phyloP scores from a whole-genome alignment of 768 basidiomycete genomes.

The Mycena polygramma region DNA sequence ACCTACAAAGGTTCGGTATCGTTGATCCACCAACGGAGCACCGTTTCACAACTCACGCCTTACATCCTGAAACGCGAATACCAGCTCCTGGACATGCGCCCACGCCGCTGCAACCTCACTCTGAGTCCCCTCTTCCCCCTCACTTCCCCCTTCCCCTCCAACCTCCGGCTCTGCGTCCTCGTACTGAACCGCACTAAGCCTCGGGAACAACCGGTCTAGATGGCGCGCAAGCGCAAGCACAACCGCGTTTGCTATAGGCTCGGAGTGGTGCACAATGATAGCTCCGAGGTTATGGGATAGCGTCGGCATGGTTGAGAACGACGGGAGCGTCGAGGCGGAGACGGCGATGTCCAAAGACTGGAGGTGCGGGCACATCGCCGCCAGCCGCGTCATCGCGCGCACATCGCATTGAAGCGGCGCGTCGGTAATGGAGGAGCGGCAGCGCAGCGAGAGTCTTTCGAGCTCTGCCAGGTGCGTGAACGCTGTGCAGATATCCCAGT shows the following conservation, averaged over 20 bases:
- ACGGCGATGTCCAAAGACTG: background rate
- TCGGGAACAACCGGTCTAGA: conserved; percentile 18
- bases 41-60: background rate
- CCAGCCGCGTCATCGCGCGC: background rate
- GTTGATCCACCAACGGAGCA: too few species aligned
- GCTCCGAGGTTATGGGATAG: background rate
- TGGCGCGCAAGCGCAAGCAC: background rate
- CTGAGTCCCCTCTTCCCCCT: background rate
- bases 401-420: background rate
- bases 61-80: conserved; percentile 26
- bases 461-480: background rate
- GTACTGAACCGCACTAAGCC: background rate
- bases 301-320: background rate
- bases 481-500: background rate
- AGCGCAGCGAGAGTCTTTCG: background rate
- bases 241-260: background rate
- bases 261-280: background rate
- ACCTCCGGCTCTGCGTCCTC: background rate
- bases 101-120: background rate
- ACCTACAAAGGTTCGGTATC: too few species aligned
- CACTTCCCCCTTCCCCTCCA: background rate
- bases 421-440: background rate
- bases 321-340: background rate
- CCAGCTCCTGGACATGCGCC: conserved; percentile 10
- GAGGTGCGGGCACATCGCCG: background rate